A percentile compares a stretch with the other conserved stretches of the same genome.
These are phyloP conservation scores for Aspergillus clavatus DNA, from an alignment of 2,329 filamentous ascomycete species.

Conservation along the genomic window DNA sequence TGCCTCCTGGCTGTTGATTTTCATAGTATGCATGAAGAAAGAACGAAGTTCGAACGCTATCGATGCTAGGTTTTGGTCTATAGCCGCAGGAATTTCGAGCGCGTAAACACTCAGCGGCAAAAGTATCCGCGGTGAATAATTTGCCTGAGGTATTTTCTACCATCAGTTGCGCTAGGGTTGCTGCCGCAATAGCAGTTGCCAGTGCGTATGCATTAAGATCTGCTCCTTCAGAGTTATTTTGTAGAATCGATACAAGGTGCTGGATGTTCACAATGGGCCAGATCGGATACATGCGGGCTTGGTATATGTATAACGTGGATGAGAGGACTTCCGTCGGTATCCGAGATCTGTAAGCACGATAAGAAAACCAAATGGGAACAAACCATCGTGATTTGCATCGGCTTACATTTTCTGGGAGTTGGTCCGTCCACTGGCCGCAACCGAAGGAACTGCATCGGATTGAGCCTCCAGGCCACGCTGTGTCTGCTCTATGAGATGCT, in stretches of 20 bases:
- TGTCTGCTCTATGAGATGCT: conserved; percentile 18
- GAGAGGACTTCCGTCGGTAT: conserved; percentile 21
- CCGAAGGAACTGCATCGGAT: not conserved
- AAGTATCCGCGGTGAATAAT: conserved; percentile 27
- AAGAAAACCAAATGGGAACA: too few species aligned
- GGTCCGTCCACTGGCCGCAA: not conserved
- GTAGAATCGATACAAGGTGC: conserved; percentile 38
- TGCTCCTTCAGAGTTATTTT: conserved; percentile 22
- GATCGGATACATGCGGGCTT: conserved; percentile 49
- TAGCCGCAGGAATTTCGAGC: conserved; percentile 26
- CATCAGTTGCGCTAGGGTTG: conserved; percentile 48
- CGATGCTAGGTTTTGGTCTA: conserved; percentile 32
- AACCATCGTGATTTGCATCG: too few species aligned
- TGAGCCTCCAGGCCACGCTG: conserved; percentile 9
- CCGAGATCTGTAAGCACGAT: conserved; percentile 10
- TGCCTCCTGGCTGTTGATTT: conserved; percentile 45
- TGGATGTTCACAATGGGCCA: conserved; percentile 50
- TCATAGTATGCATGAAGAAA: conserved; percentile 52
- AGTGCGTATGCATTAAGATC: conserved; percentile 38
- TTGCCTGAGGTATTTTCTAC: conserved; percentile 29
- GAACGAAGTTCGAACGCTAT: conserved; percentile 46
- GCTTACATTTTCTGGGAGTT: not conserved
- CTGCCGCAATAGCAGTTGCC: conserved; percentile 45
- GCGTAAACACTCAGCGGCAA: conserved; percentile 37
- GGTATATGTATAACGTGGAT: conserved; percentile 43